Conservation (phyloP, 495 filamentous ascomycete genomes). For the Saxophila tyrrhenica region DNA sequence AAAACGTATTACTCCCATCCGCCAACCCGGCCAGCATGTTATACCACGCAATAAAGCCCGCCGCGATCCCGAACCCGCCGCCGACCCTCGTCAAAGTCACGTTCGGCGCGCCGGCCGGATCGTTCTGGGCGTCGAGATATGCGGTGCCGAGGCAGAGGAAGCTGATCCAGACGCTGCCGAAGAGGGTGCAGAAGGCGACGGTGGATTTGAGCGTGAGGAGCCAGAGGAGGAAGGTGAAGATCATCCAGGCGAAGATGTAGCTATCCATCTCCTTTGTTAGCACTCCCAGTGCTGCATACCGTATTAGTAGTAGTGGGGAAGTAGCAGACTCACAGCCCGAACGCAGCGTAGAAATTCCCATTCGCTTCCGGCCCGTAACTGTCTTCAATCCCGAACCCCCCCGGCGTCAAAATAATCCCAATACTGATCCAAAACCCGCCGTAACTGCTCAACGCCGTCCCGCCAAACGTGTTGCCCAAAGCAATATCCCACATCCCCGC, state of each 20-base stretch:
- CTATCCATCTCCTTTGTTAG: background rate
- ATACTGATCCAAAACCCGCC: constrained; percentile 19
- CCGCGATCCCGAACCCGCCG: constrained; percentile 14
- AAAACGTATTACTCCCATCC: constrained; percentile 11
- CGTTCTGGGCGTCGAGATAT: constrained; percentile 10
- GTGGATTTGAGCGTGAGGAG: constrained; percentile 13
- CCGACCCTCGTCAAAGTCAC: constrained; percentile 4
- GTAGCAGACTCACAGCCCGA: constrained; percentile 9
- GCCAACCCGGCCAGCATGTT: constrained; percentile 9
- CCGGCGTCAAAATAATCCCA: constrained; percentile 15
- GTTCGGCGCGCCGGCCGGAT: background rate
- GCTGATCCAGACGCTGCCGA: constrained; percentile 6
- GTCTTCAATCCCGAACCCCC: constrained; percentile 6
- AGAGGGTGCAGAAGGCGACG: constrained; percentile 8
- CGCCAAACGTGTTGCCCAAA: constrained; percentile 16
- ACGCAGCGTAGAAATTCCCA: constrained; percentile 10
- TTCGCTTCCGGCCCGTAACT: background rate
- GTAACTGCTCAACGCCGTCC: constrained; percentile 13
- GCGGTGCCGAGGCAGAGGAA: constrained; percentile 11
- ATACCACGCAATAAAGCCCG: constrained; percentile 18
- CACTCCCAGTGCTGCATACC: background rate
- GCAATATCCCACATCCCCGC: constrained; percentile 20
- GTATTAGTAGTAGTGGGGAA: background rate
- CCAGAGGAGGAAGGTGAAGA: constrained; percentile 12
- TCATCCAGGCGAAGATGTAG: constrained; percentile 11